phyloP scores from a whole-genome alignment of 139 green algal species.

The Tetradesmus lagerheimii region DNA sequence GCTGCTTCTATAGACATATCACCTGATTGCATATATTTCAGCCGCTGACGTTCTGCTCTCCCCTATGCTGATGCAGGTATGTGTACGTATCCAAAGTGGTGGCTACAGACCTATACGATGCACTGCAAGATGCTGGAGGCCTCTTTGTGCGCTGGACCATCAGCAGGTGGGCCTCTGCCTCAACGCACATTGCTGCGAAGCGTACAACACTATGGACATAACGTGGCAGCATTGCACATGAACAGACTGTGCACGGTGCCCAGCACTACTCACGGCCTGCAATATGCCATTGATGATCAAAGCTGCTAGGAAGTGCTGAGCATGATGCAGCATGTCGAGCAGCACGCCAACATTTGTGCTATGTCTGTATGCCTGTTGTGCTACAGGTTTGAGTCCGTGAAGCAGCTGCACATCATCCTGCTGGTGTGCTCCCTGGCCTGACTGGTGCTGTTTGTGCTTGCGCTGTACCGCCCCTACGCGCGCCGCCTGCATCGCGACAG shows the following conservation, averaged over 20 bases:
- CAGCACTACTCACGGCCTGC: too few species aligned
- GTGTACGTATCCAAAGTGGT: background rate
- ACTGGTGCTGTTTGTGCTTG: background rate
- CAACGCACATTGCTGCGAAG: too few species aligned
- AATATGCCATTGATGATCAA: too few species aligned
- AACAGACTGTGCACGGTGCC: too few species aligned
- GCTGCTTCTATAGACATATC: too few species aligned
- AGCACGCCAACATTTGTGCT: background rate
- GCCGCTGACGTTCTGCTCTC: too few species aligned
- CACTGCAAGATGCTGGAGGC: background rate
- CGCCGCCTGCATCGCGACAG: slow-evolving; percentile 38
- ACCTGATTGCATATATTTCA: too few species aligned
- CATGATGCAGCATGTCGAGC: too few species aligned
- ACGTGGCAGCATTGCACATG: too few species aligned
- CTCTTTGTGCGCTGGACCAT: slow-evolving; percentile 30
- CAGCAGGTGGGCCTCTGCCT: background rate
- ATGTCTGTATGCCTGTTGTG: too few species aligned
- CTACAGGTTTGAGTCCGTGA: slow-evolving; percentile 27
- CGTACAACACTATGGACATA: too few species aligned
- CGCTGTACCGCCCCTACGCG: slow-evolving; percentile 8
- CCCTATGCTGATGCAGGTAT: background rate
- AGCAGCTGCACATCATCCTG: slow-evolving; percentile 45
- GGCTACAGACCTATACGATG: slow-evolving; percentile 22
- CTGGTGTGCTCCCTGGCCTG: slow-evolving; percentile 27
- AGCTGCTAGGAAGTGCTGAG: too few species aligned